Evolutionary conservation across 2,329 filamentous ascomycete species (phyloP), one percentile per base, ranked within the genome.

Genomic region (Xylaria digitata): DNA sequence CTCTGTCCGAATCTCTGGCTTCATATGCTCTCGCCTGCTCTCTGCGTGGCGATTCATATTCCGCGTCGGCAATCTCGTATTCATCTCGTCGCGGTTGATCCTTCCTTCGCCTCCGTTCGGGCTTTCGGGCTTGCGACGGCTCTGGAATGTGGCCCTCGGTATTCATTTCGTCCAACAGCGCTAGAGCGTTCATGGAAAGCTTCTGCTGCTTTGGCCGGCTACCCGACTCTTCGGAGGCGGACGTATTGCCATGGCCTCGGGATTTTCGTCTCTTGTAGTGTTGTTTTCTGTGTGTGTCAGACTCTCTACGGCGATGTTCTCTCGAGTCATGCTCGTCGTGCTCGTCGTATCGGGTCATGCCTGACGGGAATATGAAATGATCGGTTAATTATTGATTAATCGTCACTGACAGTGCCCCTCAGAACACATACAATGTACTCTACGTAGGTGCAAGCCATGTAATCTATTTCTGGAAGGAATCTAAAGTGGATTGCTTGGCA

Each of bases 81-180:
- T 71, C 71, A 13, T 72, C 70, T 46, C 72, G 67, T 42, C 72
- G 78, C 54, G 75, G 75, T 63, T 74, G 75, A 57, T 78, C 77
- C 65, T 73, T 75, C 69, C 74, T 78, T 71, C 76, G 79, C 68
- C 62, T 80, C 76, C 68, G 80, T 65, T 83, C 78, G 52, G 81
- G 78, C 59, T 83, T 82, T 45, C 82, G 82, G 17, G 63, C 26
- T 48, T 61, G 61, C 69, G 87, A 85, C 30, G 73, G 68, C 56
- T 75, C 73, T 48, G 67, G 63, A 37, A 61, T 56, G n/a, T 68
- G 21, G 7, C 85, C 82, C 21, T 77, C 76, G 26, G 77, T 75
- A 77, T 92, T 90, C 61, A 86, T 80, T 56, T 87, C 83, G 72
- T 93, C 86, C 53, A 94, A 78, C 74, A 89, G 87, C 13, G 89